Base-by-base conservation (phyloP, 2,329 filamentous ascomycete genomes). In the Aspergillus latus region DNA sequence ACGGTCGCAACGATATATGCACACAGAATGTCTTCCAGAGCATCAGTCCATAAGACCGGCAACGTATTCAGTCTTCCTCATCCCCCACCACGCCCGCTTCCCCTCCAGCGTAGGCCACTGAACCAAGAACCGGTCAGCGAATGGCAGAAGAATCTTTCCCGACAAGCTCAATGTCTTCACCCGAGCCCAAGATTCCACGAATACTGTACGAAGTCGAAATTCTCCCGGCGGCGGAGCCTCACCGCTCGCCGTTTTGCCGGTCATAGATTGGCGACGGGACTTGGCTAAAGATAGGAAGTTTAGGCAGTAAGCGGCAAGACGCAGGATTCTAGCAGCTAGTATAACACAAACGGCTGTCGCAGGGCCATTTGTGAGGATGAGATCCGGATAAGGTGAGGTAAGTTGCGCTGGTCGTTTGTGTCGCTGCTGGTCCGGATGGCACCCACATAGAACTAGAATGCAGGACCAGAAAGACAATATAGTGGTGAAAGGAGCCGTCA, bases 161-260 rank as follows among this genome's bases (percentile, higher is more conserved):
- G 90, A 96, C 57, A 97, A 72, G 75, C 93, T 97, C 62, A 97
- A 74, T 10, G 84, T 87, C 62, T 82, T 87, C 13, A 96, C 89
- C 13, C 94, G 83, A 2, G 94, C 93, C 88, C 92, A 97, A 16
- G 89, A 94, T 78, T 99, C 94, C 29, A 97, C 84, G 71, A 94
- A 99, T 11, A 97, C 79, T 8, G 89, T 87, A 60, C 85, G 84
- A 76, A 93, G 87, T 61, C 82, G 82, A 80, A 80, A 28, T 49
- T 57, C 28, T 42, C 43, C 54, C 77, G 74, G 5, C 78, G 9
- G 52, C 64, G 43, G 5, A 73, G 48, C 56, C 30, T 21, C 21
- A 21, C 36, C 43, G 45, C 49, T 46, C 52, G 54, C 28, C 32
- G 32, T 58, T 50, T 6, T 53, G 29, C 16, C 37, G 15, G 44